phyloP scores from a whole-genome alignment of 2,329 filamentous ascomycete genomes.

The Diaporthe sp. region DNA sequence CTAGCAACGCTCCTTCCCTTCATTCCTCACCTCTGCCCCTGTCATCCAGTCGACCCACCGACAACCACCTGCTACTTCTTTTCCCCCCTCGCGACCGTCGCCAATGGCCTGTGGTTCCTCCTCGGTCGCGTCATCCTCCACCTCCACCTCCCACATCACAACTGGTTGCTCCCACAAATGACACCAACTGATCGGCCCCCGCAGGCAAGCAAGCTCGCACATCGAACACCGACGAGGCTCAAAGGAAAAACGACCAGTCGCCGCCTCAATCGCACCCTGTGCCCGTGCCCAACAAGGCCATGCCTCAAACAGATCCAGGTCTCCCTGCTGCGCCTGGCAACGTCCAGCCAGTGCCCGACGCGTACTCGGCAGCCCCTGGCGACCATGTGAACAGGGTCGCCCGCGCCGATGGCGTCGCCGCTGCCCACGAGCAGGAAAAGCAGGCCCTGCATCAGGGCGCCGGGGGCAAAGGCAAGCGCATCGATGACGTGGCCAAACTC shows the following conservation, averaged over 20 bases:
- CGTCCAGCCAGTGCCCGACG: slow-evolving; percentile 66
- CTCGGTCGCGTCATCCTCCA: not conserved
- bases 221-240: slow-evolving; percentile 66
- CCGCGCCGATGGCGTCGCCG: slow-evolving; percentile 76
- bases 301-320: slow-evolving; percentile 62
- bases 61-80: slow-evolving; percentile 1
- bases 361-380: slow-evolving; percentile 73
- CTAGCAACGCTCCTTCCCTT: slow-evolving; percentile 55
- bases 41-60: not conserved
- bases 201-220: slow-evolving; percentile 89
- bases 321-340: slow-evolving; percentile 58
- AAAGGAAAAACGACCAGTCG: slow-evolving; percentile 67
- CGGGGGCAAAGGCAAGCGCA: slow-evolving; percentile 59
- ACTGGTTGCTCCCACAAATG: not conserved
- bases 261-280: slow-evolving; percentile 68
- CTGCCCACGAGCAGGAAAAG: slow-evolving; percentile 72
- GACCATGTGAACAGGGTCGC: slow-evolving; percentile 76
- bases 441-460: slow-evolving; percentile 61
- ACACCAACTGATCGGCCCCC: slow-evolving; percentile 49
- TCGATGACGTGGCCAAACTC: slow-evolving; percentile 81
- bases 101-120: not conserved
- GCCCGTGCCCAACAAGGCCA: slow-evolving; percentile 64
- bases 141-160: not conserved
- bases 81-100: not conserved
- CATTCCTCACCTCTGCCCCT: slow-evolving; percentile 1